Evolutionary conservation across 176 grass and related monocot species (phyloP).

Genomic region (Canna indica): DNA sequence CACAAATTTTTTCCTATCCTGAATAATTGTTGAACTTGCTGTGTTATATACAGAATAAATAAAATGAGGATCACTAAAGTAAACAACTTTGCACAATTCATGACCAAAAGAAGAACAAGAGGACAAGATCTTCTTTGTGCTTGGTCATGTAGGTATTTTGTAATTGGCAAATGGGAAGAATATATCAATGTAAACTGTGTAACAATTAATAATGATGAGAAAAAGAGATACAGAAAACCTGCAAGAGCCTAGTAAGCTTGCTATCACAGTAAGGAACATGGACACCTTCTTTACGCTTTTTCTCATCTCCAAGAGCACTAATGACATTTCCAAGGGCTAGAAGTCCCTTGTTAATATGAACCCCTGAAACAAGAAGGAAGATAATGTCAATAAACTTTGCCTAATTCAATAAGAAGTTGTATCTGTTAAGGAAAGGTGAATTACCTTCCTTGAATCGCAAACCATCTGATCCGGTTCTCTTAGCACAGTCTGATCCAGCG

Average conservation of each 20-base stretch:
- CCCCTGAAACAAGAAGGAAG: constrained; percentile 43
- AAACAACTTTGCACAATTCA: background rate
- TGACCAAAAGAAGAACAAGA: background rate
- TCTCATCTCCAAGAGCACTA: constrained; percentile 98
- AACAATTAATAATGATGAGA: background rate
- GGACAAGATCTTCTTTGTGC: background rate
- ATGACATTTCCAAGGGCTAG: constrained; percentile 96
- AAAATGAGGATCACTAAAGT: no score
- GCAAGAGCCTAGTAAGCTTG: constrained; percentile 96
- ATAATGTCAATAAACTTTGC: constrained; percentile 4
- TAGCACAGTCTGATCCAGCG: constrained; percentile 94
- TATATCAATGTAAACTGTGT: background rate
- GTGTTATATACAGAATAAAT: no score
- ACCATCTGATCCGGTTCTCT: constrained; percentile 90
- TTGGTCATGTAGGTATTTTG: background rate
- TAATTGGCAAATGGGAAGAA: background rate
- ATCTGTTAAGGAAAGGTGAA: constrained; percentile 6
- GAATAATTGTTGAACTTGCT: no score
- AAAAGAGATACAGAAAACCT: constrained; percentile 36
- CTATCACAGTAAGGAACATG: constrained; percentile 96
- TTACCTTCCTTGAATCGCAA: constrained; percentile 98
- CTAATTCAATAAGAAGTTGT: background rate
- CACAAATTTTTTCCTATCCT: no score
- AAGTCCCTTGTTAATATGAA: constrained; percentile 98
- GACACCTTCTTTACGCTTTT: constrained; percentile 93